phyloP scores from a whole-genome alignment of 2,329 filamentous ascomycete species.

The Diplodia scrobiculata region DNA sequence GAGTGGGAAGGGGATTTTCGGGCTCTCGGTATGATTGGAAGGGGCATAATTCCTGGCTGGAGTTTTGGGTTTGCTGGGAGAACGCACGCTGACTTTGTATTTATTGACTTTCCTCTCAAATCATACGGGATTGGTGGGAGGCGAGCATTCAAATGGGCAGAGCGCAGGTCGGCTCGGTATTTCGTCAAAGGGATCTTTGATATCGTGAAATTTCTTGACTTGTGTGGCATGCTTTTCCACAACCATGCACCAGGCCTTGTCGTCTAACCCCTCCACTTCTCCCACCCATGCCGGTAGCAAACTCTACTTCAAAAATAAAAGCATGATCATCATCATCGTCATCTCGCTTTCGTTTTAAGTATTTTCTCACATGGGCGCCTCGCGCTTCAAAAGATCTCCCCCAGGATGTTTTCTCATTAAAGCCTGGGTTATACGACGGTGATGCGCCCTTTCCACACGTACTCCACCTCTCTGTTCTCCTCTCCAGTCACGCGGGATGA shows the following conservation, averaged over 20 bases:
- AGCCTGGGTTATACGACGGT: neutral
- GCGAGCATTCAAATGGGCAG: neutral
- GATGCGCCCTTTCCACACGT: neutral
- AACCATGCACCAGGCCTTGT: neutral
- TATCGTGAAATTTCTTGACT: conserved; percentile 15
- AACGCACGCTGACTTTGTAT: neutral
- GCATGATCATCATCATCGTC: conserved; percentile 26
- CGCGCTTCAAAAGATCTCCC: neutral
- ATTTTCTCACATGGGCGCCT: conserved; percentile 3
- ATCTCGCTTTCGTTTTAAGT: conserved; percentile 8
- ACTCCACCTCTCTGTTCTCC: too few species aligned
- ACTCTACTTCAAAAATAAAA: conserved; percentile 8
- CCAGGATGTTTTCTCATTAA: conserved; percentile 6
- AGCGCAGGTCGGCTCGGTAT: neutral
- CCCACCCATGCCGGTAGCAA: neutral
- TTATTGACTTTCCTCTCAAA: neutral
- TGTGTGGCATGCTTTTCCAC: conserved; percentile 8
- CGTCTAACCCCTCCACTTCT: neutral
- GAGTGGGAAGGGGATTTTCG: neutral
- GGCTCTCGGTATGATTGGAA: neutral
- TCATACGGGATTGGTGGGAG: neutral
- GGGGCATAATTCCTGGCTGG: neutral
- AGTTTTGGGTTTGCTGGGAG: neutral
- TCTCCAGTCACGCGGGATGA: neutral
- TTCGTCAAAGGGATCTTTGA: neutral